Evolutionary conservation across 2,329 filamentous ascomycete species (phyloP), one percentile per base, ranked within the genome.

Genomic region (Fusarium vanettenii): DNA sequence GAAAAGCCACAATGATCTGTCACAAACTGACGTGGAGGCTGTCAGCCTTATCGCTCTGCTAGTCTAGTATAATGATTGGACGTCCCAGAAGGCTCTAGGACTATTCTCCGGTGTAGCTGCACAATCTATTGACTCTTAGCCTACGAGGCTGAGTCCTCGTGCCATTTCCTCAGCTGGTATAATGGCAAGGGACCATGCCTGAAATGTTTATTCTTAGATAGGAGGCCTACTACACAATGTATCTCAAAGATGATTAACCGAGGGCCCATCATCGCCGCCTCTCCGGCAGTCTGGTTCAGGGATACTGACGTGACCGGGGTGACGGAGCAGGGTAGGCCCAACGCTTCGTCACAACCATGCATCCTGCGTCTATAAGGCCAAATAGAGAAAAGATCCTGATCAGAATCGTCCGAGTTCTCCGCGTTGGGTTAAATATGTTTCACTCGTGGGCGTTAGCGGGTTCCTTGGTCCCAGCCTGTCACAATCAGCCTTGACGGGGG

Each of bases 21-120:
- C 62, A n/a, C 45, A 18, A 50, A 55, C 63, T 69, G 71, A 70
- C 63, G 71, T 72, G 71, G 65, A 73, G 66, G 69, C 64, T 67
- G 66, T 62, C 69, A 72, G 71, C 69, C 71, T 67, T 73, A 72
- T 69, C 71, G 60, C 60, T 25, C 59, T 37, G 31, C 59, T 37
- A 48, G 55, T 60, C 41, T 29, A 55, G 41, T 60, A 50, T 27
- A 20, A 60, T 57, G 55, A 55, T 29, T 60, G 48, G 56, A 33
- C 39, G 31, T 56, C 63, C 57, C 25, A 25, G 57, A 61, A n/a
- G 11, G 67, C n/a, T 66, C 59, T 66, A 70, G 67, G 67, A 60
- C 56, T 29, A 39, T 63, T 33, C 52, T 57, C 31, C 22, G 52
- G n/a, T 37, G 11, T 55, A 55, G 18, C 27, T 55, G 50, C 27